Evolutionary conservation across 768 basidiomycete species (phyloP), one percentile per base, ranked within the genome.

Genomic region (Dioszegia crocea): DNA sequence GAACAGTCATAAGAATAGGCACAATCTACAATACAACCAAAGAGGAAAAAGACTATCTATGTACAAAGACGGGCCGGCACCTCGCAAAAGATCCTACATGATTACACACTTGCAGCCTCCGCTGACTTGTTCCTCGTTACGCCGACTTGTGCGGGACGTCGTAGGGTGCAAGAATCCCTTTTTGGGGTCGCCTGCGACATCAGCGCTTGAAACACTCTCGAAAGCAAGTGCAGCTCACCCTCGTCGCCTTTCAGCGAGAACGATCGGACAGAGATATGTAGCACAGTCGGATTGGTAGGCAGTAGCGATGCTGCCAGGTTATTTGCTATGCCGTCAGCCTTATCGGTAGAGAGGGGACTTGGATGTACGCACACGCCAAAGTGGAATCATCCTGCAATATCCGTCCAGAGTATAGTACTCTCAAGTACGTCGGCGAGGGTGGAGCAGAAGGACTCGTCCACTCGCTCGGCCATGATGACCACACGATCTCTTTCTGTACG

Each of bases 91-190:
- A 2, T 17, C 19, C 21, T 51, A 76, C 73, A 74, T 73, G 65
- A 76, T 73, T 16, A 70, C 47, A 57, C 75, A 76, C 48, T 72
- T 72, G 57, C 75, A 76, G 21, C 75, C 75, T 6, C 68, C 67
- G 16, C 36, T 40, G 24, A 63, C 66, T 31, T 64, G 57, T 2
- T 70, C 68, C n/a, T 55, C 62, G 53, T 17, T 61, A 19, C 38
- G 48, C 39, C 58, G 26, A 23, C 51, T 53, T 17, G 60, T 45
- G 23, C 56, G 23, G 45, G 57, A 66, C 44, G 41, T 51, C 44
- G 56, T 56, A 41, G 55, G 57, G 44, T 46, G 51, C n/a, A 59
- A 49, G 10, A 58, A 56, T 5, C 49, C 48, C 39, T 68, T 68
- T 45, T 68, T 68, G 4, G 67, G 67, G 24, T 67, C 69, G 60